Evolutionary conservation across 2,329 filamentous ascomycete species (phyloP).

Genomic region (Claviceps purpurea): DNA sequence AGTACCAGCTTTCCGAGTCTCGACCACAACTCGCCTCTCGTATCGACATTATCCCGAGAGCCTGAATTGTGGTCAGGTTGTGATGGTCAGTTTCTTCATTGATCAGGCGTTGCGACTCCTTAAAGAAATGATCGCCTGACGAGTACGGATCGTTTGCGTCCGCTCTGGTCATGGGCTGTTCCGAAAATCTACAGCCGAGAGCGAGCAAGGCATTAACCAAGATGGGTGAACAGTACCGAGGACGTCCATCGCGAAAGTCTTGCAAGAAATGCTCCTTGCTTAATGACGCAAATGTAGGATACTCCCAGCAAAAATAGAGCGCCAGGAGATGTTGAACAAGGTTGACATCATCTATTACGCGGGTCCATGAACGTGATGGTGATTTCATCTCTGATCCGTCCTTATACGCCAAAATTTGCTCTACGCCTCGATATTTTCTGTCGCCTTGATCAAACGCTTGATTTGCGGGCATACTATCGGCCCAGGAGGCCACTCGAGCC

Average conservation of each 20-base stretch:
- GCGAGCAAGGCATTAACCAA: slow-evolving; percentile 53
- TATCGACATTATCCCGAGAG: slow-evolving; percentile 63
- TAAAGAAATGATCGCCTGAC: slow-evolving; percentile 63
- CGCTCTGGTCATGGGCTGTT: slow-evolving; percentile 48
- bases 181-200: slow-evolving; percentile 56
- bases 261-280: slow-evolving; percentile 58
- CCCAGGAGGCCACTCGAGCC: slow-evolving; percentile 36
- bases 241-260: slow-evolving; percentile 47
- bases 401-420: slow-evolving; percentile 35
- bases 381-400: slow-evolving; percentile 30
- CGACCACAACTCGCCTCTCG: slow-evolving; percentile 60
- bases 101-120: slow-evolving; percentile 50
- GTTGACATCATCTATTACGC: slow-evolving; percentile 40
- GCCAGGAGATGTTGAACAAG: slow-evolving; percentile 51
- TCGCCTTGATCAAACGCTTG: slow-evolving; percentile 16
- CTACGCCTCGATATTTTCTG: slow-evolving; percentile 26
- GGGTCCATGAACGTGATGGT: slow-evolving; percentile 42
- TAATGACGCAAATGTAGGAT: slow-evolving; percentile 60
- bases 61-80: slow-evolving; percentile 57
- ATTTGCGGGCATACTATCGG: slow-evolving; percentile 27
- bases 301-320: slow-evolving; percentile 64
- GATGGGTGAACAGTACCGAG: slow-evolving; percentile 54
- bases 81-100: slow-evolving; percentile 45
- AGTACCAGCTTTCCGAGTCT: slow-evolving; percentile 60
- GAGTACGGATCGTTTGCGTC: slow-evolving; percentile 48